Percentiles rank a stretch among this genome's conserved stretches.
These are phyloP conservation scores for Colletotrichum sp. DNA, from an alignment of 2,329 filamentous ascomycete species.

Conservation along the genomic window DNA sequence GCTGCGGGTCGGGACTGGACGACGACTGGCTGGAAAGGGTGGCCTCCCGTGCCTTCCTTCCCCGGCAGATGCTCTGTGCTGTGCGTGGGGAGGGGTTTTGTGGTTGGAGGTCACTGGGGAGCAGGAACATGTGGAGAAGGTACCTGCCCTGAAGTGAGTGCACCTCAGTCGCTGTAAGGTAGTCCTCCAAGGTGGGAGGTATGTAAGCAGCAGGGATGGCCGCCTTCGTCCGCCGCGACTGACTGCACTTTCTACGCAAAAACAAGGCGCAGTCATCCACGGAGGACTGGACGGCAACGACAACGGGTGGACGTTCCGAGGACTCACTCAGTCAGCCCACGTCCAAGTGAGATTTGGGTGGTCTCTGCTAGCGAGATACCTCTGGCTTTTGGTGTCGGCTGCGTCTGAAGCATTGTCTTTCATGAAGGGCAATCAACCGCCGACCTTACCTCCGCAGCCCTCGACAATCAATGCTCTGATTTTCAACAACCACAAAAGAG, in stretches of 20 bases:
- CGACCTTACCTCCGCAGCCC: neutral
- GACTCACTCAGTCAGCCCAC: neutral
- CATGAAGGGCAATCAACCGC: neutral
- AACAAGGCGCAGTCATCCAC: neutral
- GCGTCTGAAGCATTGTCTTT: neutral
- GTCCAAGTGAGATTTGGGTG: neutral
- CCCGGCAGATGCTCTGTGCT: neutral
- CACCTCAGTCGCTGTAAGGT: neutral
- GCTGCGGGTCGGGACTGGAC: constrained; percentile 12
- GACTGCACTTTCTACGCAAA: neutral
- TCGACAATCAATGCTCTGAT: neutral
- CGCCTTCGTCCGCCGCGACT: neutral
- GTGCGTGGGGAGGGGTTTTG: neutral
- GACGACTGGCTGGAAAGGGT: constrained; percentile 17
- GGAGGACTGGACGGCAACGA: neutral
- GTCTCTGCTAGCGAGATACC: neutral
- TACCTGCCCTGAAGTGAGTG: neutral
- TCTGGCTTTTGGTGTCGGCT: neutral
- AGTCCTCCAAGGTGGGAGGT: neutral
- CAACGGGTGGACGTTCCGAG: neutral
- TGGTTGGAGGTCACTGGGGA: neutral
- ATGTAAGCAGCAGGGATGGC: neutral
- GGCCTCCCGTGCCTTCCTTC: neutral
- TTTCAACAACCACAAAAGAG: neutral
- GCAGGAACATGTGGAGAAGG: neutral